These are phyloP conservation scores for Fusarium avenaceum DNA, from an alignment of 2,329 filamentous ascomycete genomes.

Conservation along the genomic window DNA sequence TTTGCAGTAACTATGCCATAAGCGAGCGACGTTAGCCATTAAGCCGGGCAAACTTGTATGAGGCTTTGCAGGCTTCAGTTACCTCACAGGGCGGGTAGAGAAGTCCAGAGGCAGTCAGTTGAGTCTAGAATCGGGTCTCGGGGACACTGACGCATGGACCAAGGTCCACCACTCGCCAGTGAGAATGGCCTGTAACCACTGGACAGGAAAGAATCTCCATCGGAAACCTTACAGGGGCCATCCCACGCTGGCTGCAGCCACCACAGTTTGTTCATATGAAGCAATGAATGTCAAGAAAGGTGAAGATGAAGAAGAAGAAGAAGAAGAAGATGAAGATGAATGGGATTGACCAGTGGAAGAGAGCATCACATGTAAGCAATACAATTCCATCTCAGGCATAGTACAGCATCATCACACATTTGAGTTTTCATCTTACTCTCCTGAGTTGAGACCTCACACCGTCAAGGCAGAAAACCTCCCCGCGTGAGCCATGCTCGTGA, in stretches of 20 bases:
- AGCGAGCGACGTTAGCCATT: constrained; percentile 3
- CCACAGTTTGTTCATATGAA: constrained; percentile 12
- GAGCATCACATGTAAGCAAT: neutral
- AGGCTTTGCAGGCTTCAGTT: neutral
- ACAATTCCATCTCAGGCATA: neutral
- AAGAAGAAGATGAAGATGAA: neutral
- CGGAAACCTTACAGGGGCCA: constrained; percentile 20
- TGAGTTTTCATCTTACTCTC: neutral
- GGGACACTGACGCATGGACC: constrained; percentile 15
- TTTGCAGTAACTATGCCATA: constrained; percentile 5
- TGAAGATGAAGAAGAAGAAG: neutral
- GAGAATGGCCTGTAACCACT: constrained; percentile 8
- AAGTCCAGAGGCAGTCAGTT: neutral
- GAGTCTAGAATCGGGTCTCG: neutral
- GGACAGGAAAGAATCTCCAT: constrained; percentile 16
- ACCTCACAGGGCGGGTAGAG: neutral
- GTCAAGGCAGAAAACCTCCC: neutral
- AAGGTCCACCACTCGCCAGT: constrained; percentile 29
- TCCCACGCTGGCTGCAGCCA: constrained; percentile 23
- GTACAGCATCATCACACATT: neutral
- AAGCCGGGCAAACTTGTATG: constrained; percentile 6
- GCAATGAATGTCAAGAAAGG: neutral
- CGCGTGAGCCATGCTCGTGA: constrained; percentile 32
- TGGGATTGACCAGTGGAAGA: neutral
- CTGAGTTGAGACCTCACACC: neutral